Evolutionary conservation across 768 basidiomycete genomes (phyloP).

Genomic region (Infundibulicybe gibba): DNA sequence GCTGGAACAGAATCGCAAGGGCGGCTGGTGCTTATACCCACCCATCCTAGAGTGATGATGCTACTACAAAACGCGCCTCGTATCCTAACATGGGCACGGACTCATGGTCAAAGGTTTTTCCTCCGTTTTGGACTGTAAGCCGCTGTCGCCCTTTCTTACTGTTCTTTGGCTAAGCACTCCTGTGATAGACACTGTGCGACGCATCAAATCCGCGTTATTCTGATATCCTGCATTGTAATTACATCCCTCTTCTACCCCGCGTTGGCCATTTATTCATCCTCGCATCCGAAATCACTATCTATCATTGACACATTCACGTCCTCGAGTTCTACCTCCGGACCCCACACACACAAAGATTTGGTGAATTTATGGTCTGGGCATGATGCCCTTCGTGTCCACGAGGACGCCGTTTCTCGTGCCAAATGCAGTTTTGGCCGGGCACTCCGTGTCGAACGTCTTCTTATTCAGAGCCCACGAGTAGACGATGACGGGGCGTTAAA

Average conservation of each 20-base stretch:
- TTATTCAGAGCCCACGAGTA: conserved; percentile 54
- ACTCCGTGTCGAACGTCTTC: conserved; percentile 72
- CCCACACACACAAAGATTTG: conserved; percentile 59
- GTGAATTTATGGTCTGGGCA: conserved; percentile 71
- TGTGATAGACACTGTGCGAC: conserved; percentile 78
- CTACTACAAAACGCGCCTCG: conserved; percentile 4
- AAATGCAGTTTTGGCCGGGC: conserved; percentile 68
- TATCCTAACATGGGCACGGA: conserved; percentile 34
- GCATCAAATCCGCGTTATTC: conserved; percentile 85
- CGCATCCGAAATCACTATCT: conserved; percentile 60
- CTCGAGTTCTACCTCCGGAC: conserved; percentile 46
- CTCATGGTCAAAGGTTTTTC: conserved; percentile 49
- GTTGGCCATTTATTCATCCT: conserved; percentile 76
- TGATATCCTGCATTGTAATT: conserved; percentile 85
- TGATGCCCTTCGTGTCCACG: conserved; percentile 56
- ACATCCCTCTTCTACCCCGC: conserved; percentile 91
- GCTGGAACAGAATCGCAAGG: too few species aligned
- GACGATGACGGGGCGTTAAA: conserved; percentile 54
- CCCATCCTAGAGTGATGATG: conserved; percentile 4
- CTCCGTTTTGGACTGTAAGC: conserved; percentile 80
- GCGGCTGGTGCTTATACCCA: too few species aligned
- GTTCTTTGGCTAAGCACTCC: conserved; percentile 5
- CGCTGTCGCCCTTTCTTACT: conserved; percentile 4
- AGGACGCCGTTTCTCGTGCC: conserved; percentile 69
- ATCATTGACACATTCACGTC: conserved; percentile 64